These are phyloP conservation scores for Microsporum ferrugineum DNA, from an alignment of 2,329 filamentous ascomycete species.

Conservation along the genomic window DNA sequence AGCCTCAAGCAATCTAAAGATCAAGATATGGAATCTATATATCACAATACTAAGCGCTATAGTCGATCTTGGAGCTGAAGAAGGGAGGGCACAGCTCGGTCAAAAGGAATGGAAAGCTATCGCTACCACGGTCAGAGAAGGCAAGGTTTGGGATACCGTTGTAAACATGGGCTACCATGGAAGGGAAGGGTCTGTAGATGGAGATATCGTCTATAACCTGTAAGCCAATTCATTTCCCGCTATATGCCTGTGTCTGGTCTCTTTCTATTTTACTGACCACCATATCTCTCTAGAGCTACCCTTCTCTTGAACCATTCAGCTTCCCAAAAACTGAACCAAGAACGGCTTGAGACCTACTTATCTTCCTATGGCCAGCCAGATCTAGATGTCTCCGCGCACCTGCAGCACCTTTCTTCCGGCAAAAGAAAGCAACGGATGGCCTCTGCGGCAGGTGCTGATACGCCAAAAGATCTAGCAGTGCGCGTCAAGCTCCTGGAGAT, in stretches of 20 bases:
- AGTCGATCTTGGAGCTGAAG: constrained; percentile 75
- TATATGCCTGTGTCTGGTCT: constrained; percentile 1
- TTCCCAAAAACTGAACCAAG: constrained; percentile 72
- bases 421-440: constrained; percentile 26
- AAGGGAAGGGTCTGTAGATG: constrained; percentile 79
- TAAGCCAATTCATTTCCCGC: constrained; percentile 24
- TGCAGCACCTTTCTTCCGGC: constrained; percentile 34
- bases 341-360: constrained; percentile 77
- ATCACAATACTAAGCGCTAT: constrained; percentile 86
- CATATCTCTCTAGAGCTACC: constrained; percentile 54
- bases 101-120: constrained; percentile 72
- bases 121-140: constrained; percentile 74
- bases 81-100: constrained; percentile 82
- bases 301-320: constrained; percentile 82
- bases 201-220: constrained; percentile 65
- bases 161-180: constrained; percentile 78
- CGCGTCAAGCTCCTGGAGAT: constrained; percentile 88
- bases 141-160: constrained; percentile 89
- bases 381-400: constrained; percentile 57
- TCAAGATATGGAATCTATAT: constrained; percentile 97
- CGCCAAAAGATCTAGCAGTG: constrained; percentile 70
- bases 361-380: constrained; percentile 62
- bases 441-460: constrained; percentile 56
- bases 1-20: constrained; percentile 68
- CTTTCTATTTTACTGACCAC: constrained; percentile 6